A percentile compares a stretch with the other conserved stretches of the same genome.
Conservation (phyloP, 1,284 basidiomycete species). For the Lentinula novae-zelandiae region DNA sequence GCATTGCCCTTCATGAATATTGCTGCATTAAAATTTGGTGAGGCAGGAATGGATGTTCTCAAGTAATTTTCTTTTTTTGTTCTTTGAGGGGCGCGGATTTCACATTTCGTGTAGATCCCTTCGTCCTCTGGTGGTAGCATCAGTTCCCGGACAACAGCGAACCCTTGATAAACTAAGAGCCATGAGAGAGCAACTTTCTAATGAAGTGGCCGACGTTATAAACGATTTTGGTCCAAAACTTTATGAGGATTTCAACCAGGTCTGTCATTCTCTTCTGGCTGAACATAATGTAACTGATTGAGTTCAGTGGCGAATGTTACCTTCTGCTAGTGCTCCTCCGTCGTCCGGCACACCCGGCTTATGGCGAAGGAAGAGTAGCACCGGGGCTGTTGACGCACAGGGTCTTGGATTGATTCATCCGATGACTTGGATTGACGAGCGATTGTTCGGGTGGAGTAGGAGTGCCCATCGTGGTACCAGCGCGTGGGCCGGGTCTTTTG, state of each 20-base stretch:
- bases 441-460: slow-evolving; percentile 88
- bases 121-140: slow-evolving; percentile 85
- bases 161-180: slow-evolving; percentile 79
- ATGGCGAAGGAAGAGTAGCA: slow-evolving; percentile 72
- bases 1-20: slow-evolving; percentile 89
- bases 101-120: slow-evolving; percentile 64
- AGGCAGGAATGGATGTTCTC: slow-evolving; percentile 97
- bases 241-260: slow-evolving; percentile 87
- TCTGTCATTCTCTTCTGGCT: slow-evolving; percentile 27
- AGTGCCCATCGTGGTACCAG: slow-evolving; percentile 70
- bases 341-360: slow-evolving; percentile 64
- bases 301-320: slow-evolving; percentile 73
- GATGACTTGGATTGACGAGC: slow-evolving; percentile 93
- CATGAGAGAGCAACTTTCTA: slow-evolving; percentile 77
- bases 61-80: slow-evolving; percentile 62
- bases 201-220: slow-evolving; percentile 87
- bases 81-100: not conserved
- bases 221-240: slow-evolving; percentile 87
- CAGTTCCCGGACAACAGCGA: slow-evolving; percentile 89
- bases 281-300: slow-evolving; percentile 1
- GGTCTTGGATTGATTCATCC: slow-evolving; percentile 78
- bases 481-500: slow-evolving; percentile 66
- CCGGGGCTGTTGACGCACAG: slow-evolving; percentile 75
- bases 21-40: slow-evolving; percentile 96
- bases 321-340: slow-evolving; percentile 79